Percentiles rank a stretch among this genome's conserved stretches.
phyloP scores from a whole-genome alignment of 2,329 filamentous ascomycete species.

The Lachnellula willkommii region DNA sequence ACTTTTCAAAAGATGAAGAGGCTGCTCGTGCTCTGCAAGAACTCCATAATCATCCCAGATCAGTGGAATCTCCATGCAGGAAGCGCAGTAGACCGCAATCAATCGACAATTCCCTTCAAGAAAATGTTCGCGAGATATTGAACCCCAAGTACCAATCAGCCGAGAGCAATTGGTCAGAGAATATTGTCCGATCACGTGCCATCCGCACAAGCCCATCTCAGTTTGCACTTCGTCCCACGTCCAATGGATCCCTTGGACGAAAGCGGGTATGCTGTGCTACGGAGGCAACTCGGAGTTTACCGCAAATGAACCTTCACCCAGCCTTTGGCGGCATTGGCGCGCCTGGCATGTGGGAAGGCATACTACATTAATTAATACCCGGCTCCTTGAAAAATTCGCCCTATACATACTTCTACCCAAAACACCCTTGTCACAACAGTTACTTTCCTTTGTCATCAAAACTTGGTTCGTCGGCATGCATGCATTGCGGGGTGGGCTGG shows the following conservation, averaged over 20 bases:
- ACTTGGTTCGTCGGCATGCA: background rate
- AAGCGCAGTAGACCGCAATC: slow-evolving; percentile 59
- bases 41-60: slow-evolving; percentile 50
- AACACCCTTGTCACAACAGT: slow-evolving; percentile 13
- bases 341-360: slow-evolving; percentile 62
- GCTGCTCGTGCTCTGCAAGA: slow-evolving; percentile 56
- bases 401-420: slow-evolving; percentile 7
- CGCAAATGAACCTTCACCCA: slow-evolving; percentile 43
- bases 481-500: background rate
- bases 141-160: slow-evolving; percentile 30
- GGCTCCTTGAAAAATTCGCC: slow-evolving; percentile 4
- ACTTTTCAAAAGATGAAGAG: slow-evolving; percentile 38
- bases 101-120: slow-evolving; percentile 56
- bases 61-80: slow-evolving; percentile 34
- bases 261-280: slow-evolving; percentile 65
- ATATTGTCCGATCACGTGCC: slow-evolving; percentile 32
- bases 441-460: slow-evolving; percentile 11
- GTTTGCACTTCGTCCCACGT: slow-evolving; percentile 39
- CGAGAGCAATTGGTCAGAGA: slow-evolving; percentile 23
- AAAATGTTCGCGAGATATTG: slow-evolving; percentile 62
- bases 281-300: slow-evolving; percentile 48
- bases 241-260: slow-evolving; percentile 40
- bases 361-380: slow-evolving; percentile 41
- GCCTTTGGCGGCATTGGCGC: slow-evolving; percentile 47
- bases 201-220: slow-evolving; percentile 35